phyloP scores from a whole-genome alignment of 495 filamentous ascomycete species.

The Chlorociboria aeruginascens region DNA sequence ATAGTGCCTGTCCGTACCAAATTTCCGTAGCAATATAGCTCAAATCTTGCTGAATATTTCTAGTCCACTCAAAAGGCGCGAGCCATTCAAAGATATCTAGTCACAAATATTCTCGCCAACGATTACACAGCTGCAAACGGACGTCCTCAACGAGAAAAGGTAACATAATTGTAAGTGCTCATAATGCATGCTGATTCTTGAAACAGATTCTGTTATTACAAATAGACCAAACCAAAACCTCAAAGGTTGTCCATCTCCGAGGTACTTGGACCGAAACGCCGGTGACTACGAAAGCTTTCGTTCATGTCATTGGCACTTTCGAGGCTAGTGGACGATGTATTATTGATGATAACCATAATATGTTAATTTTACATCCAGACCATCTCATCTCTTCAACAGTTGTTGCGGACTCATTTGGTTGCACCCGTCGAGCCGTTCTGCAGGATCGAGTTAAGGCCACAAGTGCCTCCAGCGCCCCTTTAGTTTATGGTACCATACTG shows the following conservation, averaged over 20 bases:
- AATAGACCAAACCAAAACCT: slow-evolving; percentile 52
- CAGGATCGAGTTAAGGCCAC: slow-evolving; percentile 89
- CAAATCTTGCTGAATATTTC: slow-evolving; percentile 30
- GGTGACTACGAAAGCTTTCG: slow-evolving; percentile 56
- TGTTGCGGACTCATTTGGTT: slow-evolving; percentile 85
- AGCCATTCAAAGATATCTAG: slow-evolving; percentile 71
- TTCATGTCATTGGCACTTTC: slow-evolving; percentile 81
- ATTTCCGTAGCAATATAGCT: slow-evolving; percentile 13
- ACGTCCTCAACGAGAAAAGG: slow-evolving; percentile 55
- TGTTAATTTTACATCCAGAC: slow-evolving; percentile 90
- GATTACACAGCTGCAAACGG: slow-evolving; percentile 52
- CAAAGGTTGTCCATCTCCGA: slow-evolving; percentile 62
- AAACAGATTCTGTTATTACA: slow-evolving; percentile 61
- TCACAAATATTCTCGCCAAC: slow-evolving; percentile 57
- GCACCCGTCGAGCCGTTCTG: slow-evolving; percentile 77
- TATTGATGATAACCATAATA: slow-evolving; percentile 63
- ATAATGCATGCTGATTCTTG: neutral
- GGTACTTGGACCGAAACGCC: slow-evolving; percentile 76
- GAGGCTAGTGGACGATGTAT: slow-evolving; percentile 46
- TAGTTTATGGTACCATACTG: slow-evolving; percentile 82
- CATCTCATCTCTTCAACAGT: slow-evolving; percentile 90
- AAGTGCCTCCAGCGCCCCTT: slow-evolving; percentile 57
- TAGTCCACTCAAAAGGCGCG: slow-evolving; percentile 43
- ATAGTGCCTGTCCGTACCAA: slow-evolving; percentile 37
- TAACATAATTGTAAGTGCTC: slow-evolving; percentile 22